Conservation (phyloP, 306 rosid species). For the Dicorynia guianensis region DNA sequence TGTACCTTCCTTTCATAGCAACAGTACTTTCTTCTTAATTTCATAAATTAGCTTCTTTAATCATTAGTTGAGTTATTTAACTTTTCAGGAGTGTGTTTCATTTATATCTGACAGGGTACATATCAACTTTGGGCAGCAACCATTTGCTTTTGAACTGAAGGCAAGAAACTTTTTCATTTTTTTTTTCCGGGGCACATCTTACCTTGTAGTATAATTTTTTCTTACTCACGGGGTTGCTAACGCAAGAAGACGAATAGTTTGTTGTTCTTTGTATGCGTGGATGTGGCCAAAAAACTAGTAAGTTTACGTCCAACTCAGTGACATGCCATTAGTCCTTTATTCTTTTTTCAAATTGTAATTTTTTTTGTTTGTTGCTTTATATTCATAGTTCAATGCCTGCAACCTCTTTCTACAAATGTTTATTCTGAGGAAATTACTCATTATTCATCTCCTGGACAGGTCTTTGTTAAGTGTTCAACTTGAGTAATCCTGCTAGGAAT, state of each 20-base stretch:
- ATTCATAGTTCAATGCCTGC: background rate
- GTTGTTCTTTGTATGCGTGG: background rate
- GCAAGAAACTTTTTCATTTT: conserved; percentile 42
- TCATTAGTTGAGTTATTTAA: conserved; percentile 39
- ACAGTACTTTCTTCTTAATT: background rate
- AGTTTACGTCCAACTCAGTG: conserved; percentile 15
- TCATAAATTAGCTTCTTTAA: conserved; percentile 34
- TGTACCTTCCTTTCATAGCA: background rate
- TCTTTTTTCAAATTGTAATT: conserved; percentile 2
- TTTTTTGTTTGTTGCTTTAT: conserved; percentile 9
- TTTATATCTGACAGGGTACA: conserved; percentile 79
- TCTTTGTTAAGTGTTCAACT: conserved; percentile 4
- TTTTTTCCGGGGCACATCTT: conserved; percentile 14
- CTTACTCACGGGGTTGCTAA: background rate
- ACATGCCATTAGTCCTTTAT: background rate
- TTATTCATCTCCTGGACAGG: background rate
- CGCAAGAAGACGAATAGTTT: background rate
- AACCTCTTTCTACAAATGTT: background rate
- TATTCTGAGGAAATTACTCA: background rate
- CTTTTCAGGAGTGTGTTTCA: conserved; percentile 43
- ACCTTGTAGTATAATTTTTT: background rate
- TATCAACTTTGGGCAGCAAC: conserved; percentile 93
- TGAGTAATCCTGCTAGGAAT: background rate
- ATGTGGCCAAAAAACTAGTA: conserved; percentile 22
- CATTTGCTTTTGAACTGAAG: conserved; percentile 89